Evolutionary conservation across 208 protist genomes (phyloP), one percentile per base, ranked within the genome.

Genomic region (Leishmania major): DNA sequence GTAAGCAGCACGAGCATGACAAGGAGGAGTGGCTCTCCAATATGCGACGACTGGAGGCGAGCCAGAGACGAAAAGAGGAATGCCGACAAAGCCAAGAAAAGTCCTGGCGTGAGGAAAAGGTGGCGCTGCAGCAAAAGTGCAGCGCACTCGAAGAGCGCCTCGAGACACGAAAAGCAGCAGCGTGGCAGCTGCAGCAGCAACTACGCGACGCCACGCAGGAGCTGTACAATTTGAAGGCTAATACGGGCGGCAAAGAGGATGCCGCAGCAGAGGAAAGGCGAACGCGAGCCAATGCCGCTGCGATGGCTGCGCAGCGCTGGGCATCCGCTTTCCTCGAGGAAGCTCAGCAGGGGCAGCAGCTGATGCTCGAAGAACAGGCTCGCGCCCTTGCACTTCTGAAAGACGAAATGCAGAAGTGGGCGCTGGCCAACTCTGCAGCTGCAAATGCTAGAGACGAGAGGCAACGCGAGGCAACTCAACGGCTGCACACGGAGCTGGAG

Each of bases 81-180:
- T 60, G 35, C 22, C 62, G 15, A 25, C 60, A 67, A 17, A 43
- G 31, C 2, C 71, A 81, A 19, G 82, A 81, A 22, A 79, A 70
- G 19, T 31, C 69, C 28, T 77, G 81, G 79, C 78, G 80, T 51
- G 78, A 82, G 69, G 84, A 88, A 45, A 79, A 73, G 53, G 71
- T 67, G 17, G 70, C 59, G 11, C 77, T 87, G 17, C 64, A 77
- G 59, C 55, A 77, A 28, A 60, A 37, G 37, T 86, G 78, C 49
- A 80, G 64, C 19, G 85, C 86, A 43, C 80, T 86, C 5, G 79
- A 84, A 70, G 72, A 70, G 49, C 74, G 59, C 25, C 69, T 88
- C 5, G 89, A 88, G 69, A 57, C 15, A 10, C 75, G 72, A 19
- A 81, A 81, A 43, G n/a, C 47, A 35, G 55, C 77, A 19, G 77